These are phyloP conservation scores for Cryomyces antarcticus DNA, from an alignment of 495 filamentous ascomycete species.

Conservation along the genomic window DNA sequence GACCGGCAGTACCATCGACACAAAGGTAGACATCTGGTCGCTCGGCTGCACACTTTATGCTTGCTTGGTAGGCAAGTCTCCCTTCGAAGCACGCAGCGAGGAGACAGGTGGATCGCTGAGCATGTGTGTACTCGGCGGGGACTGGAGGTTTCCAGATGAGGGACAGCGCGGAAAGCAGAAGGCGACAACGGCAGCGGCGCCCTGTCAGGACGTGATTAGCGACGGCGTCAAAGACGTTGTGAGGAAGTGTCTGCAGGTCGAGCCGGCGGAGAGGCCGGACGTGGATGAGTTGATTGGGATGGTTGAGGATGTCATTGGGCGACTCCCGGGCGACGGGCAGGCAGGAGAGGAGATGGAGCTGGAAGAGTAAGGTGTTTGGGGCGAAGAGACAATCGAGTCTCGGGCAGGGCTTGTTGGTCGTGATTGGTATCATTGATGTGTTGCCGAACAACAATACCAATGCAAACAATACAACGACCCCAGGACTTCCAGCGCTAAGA, in stretches of 20 bases:
- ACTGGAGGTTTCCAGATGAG: conserved; percentile 89
- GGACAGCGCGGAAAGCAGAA: conserved; percentile 29
- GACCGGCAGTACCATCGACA: conserved; percentile 78
- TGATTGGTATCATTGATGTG: too few species aligned
- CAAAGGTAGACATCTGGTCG: conserved; percentile 96
- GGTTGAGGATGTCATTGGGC: conserved; percentile 53
- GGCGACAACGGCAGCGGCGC: conserved; percentile 3
- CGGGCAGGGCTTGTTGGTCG: too few species aligned
- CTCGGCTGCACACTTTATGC: conserved; percentile 92
- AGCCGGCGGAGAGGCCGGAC: conserved; percentile 76
- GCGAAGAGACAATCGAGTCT: too few species aligned
- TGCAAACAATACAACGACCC: too few species aligned
- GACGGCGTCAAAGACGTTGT: conserved; percentile 70
- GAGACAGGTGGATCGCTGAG: conserved; percentile 88
- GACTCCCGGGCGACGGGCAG: conserved; percentile 47
- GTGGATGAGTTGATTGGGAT: conserved; percentile 72
- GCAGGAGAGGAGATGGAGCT: not conserved
- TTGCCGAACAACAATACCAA: too few species aligned
- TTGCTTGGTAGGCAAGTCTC: conserved; percentile 84
- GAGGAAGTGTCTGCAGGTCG: conserved; percentile 73
- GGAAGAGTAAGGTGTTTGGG: too few species aligned
- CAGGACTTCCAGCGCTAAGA: too few species aligned
- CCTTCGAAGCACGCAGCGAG: conserved; percentile 85
- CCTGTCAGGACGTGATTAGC: conserved; percentile 31
- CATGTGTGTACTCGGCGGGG: conserved; percentile 75